A percentile compares a stretch with the other conserved stretches of the same genome.
phyloP scores from a whole-genome alignment of 345 rosid species.

The Orychophragmus violaceus region DNA sequence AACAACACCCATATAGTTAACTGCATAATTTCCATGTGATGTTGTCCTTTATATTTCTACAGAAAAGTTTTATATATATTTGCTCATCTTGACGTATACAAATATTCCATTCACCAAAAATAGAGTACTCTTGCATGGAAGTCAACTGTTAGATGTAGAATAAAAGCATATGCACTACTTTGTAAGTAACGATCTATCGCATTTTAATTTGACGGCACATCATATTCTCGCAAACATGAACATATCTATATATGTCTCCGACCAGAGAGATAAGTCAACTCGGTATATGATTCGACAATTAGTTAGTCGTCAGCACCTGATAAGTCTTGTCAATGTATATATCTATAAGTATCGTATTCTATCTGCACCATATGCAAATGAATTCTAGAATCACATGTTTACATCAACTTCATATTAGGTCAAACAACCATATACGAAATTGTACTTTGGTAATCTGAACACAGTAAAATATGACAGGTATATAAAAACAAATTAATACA shows the following conservation, averaged over 20 bases:
- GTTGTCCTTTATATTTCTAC: background rate
- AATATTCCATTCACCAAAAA: constrained; percentile 14
- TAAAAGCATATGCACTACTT: constrained; percentile 13
- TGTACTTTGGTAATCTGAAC: background rate
- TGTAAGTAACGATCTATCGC: constrained; percentile 6
- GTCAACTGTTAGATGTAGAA: constrained; percentile 23
- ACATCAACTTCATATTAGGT: background rate
- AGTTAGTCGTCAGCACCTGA: constrained; percentile 22
- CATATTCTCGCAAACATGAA: constrained; percentile 11
- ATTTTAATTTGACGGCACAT: background rate
- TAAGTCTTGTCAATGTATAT: constrained; percentile 18
- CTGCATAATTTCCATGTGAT: constrained; percentile 10
- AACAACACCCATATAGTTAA: no score
- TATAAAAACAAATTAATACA: background rate
- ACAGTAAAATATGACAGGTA: background rate
- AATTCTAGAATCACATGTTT: constrained; percentile 11
- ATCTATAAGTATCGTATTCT: constrained; percentile 25
- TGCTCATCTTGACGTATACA: constrained; percentile 7
- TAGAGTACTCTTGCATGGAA: constrained; percentile 14
- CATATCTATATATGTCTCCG: background rate
- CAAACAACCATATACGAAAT: background rate
- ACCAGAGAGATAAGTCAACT: constrained; percentile 28
- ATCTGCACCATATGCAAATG: constrained; percentile 15
- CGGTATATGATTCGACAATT: constrained; percentile 30
- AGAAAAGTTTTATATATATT: background rate